Percentiles rank a stretch among this genome's conserved stretches.
Conservation (phyloP, 495 filamentous ascomycete genomes). For the Aspergillus baeticus region DNA sequence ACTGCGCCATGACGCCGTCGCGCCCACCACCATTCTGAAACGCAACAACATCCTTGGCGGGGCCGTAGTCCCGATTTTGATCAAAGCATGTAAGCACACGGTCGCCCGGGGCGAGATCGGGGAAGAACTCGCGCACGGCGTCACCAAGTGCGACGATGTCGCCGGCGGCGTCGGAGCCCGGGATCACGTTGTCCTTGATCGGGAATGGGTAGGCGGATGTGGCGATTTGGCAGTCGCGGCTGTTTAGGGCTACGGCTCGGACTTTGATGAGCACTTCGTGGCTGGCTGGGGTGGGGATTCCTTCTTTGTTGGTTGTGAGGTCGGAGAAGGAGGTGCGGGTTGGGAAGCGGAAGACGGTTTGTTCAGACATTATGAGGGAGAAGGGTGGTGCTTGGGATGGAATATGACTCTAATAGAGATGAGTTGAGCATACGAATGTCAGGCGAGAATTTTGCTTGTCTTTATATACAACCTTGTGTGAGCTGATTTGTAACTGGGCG, state of each 20-base stretch:
- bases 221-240: slow-evolving; percentile 43
- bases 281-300: slow-evolving; percentile 26
- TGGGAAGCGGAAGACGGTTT: slow-evolving; percentile 17
- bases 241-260: slow-evolving; percentile 47
- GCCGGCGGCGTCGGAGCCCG: slow-evolving; percentile 79
- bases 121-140: slow-evolving; percentile 26
- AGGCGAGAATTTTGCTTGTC: no score
- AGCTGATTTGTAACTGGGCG: no score
- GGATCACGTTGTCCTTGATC: slow-evolving; percentile 69
- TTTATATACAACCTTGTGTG: no score
- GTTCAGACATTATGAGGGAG: not conserved
- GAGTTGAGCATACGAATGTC: no score
- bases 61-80: no score
- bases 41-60: not conserved
- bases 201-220: slow-evolving; percentile 23
- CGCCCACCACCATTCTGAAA: slow-evolving; percentile 18
- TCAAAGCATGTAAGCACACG: no score
- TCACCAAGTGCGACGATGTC: slow-evolving; percentile 63
- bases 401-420: no score
- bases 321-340: slow-evolving; percentile 7
- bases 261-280: slow-evolving; percentile 51
- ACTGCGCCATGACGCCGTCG: slow-evolving; percentile 48
- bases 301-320: slow-evolving; percentile 1
- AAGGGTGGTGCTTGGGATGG: no score
- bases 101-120: no score